Evolutionary conservation across 306 rosid species (phyloP).

Genomic region (Echinosophora koreensis): DNA sequence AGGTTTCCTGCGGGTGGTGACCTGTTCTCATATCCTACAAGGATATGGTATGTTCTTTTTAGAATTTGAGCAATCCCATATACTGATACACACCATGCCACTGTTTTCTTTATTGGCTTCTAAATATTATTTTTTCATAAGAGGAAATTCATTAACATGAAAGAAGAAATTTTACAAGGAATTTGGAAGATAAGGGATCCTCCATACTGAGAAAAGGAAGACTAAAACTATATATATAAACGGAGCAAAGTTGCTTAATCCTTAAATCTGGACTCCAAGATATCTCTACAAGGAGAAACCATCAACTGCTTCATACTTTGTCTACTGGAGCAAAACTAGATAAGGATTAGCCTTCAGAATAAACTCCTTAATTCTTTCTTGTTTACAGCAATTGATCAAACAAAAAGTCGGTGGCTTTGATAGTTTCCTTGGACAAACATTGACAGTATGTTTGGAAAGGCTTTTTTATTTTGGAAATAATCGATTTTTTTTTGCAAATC

Average conservation of each 20-base stretch:
- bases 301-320: background rate
- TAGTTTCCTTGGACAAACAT: too few species aligned
- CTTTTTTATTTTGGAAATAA: too few species aligned
- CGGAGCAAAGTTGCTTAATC: background rate
- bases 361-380: too few species aligned
- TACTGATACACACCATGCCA: background rate
- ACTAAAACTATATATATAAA: too few species aligned
- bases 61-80: background rate
- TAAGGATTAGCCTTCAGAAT: too few species aligned
- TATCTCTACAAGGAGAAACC: background rate
- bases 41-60: constrained; percentile 79
- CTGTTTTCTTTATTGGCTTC: background rate
- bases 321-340: too few species aligned
- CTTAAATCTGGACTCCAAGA: background rate
- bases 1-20: constrained; percentile 78
- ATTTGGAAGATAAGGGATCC: background rate
- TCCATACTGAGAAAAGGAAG: background rate
- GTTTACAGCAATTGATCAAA: too few species aligned
- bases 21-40: constrained; percentile 86
- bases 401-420: too few species aligned
- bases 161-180: background rate
- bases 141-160: background rate
- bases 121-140: background rate
- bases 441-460: too few species aligned
- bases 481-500: too few species aligned